Evolutionary conservation across 2,329 filamentous ascomycete genomes (phyloP), one percentile per base, ranked within the genome.

Genomic region (Nemania sp.): DNA sequence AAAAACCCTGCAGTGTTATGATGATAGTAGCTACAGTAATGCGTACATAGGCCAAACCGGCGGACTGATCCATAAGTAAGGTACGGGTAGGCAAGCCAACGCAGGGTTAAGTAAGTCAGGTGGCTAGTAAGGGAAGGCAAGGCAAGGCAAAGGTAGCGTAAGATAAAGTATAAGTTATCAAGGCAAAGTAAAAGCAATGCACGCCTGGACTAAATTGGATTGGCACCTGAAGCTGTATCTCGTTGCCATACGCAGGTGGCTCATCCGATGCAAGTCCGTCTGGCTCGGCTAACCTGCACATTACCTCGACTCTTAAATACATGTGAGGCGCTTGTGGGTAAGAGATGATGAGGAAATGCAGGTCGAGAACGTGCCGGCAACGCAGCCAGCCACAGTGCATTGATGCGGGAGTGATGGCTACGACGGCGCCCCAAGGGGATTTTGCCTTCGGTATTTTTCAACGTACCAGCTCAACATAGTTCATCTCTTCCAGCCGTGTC

Each of bases 401-500:
- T 23, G 7, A 2, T 26, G 17, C 23, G n/a, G 24, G 3, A 17
- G 23, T 7, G 39, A n/a, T 26, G 40, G 9, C 15, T 19, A 6
- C n/a, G n/a, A n/a, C n/a, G n/a, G n/a, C n/a, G n/a, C n/a, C n/a
- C n/a, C n/a, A n/a, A n/a, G n/a, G n/a, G n/a, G 19, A 17, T 15
- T 23, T 37, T 11, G 20, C 5, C 37, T 44, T 36, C 26, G 26
- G 31, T n/a, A 9, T 41, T 24, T 23, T 11, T 50, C 28, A 49
- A 75, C 88, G 66, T 80, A 95, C 90, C 72, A 92, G 77, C 60
- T 88, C 83, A 64, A 91, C 79, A 50, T 80, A 79, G 67, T 97
- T 85, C 73, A 97, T 82, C 70, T 92, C 90, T 52, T 84, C 82
- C 20, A 96, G 84, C 46, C 82, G 80, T 19, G 87, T 89, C 58